Evolutionary conservation across 2,329 filamentous ascomycete species (phyloP).

Genomic region (Ophiostoma himal-ulmi): DNA sequence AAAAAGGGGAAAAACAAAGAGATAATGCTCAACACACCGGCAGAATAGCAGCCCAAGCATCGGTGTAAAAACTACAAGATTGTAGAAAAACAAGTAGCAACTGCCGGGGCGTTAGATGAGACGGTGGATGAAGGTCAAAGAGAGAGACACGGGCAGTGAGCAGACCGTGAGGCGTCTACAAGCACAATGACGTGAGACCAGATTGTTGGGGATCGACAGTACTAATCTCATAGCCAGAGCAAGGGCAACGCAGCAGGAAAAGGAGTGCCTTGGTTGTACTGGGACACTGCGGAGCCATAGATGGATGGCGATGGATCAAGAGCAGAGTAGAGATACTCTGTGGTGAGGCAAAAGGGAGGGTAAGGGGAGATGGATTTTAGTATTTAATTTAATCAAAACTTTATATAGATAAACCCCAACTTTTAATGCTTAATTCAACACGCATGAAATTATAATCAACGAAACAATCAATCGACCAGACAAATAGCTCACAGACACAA

Average conservation of each 20-base stretch:
- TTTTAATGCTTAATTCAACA: not conserved
- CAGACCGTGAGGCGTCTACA: too few species aligned
- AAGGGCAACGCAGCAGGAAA: conserved; percentile 11
- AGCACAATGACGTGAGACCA: too few species aligned
- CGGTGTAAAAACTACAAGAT: not conserved
- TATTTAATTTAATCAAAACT: not conserved
- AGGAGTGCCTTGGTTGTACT: conserved; percentile 9
- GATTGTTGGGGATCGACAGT: not conserved
- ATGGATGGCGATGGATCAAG: not conserved
- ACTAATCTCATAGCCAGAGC: conserved; percentile 2
- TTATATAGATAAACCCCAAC: not conserved
- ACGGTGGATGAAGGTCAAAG: not conserved
- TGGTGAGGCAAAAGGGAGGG: not conserved
- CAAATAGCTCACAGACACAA: not conserved
- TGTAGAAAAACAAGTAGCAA: not conserved
- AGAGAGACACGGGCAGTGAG: not conserved
- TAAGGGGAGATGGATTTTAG: not conserved
- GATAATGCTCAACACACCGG: not conserved
- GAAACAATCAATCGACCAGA: not conserved
- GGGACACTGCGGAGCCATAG: not conserved
- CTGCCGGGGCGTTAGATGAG: not conserved
- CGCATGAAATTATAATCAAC: not conserved
- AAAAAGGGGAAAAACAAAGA: not conserved
- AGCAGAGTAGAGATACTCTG: not conserved
- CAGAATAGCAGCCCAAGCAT: not conserved